Conservation (phyloP, 2,329 filamentous ascomycete genomes). For the Sclerotinia glacialis region DNA sequence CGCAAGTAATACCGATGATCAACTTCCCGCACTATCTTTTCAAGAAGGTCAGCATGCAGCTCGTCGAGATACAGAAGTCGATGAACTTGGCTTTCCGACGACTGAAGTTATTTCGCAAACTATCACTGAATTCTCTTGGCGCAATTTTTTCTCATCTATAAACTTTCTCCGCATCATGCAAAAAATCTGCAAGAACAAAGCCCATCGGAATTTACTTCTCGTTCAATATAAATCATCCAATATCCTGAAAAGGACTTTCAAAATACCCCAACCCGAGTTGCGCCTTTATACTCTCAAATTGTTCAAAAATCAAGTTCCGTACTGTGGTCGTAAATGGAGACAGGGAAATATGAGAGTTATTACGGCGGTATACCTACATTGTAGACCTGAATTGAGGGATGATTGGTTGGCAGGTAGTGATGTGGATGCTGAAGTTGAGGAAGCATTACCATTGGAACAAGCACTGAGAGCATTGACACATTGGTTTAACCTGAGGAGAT, state of each 20-base stretch:
- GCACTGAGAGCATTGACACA: conserved; percentile 84
- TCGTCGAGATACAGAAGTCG: conserved; percentile 57
- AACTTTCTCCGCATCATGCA: conserved; percentile 96
- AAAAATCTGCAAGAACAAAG: conserved; percentile 94
- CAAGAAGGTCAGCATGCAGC: conserved; percentile 35
- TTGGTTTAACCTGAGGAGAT: conserved; percentile 86
- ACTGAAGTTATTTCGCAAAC: conserved; percentile 67
- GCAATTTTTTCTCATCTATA: conserved; percentile 93
- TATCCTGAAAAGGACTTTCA: conserved; percentile 86
- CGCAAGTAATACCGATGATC: conserved; percentile 46
- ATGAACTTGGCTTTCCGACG: conserved; percentile 82
- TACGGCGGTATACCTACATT: conserved; percentile 92
- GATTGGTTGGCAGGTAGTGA: conserved; percentile 93
- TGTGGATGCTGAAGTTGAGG: conserved; percentile 90
- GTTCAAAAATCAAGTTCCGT: conserved; percentile 98
- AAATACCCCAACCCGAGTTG: conserved; percentile 82
- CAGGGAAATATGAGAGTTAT: conserved; percentile 99
- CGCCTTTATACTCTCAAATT: conserved; percentile 94
- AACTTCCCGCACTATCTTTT: conserved; percentile 37
- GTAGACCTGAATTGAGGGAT: conserved; percentile 85
- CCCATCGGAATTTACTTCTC: conserved; percentile 87
- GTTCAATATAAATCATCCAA: conserved; percentile 94
- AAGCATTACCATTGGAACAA: conserved; percentile 88
- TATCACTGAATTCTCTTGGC: conserved; percentile 86
- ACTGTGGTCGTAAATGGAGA: conserved; percentile 96